Evolutionary conservation across 2,329 filamentous ascomycete genomes (phyloP), one percentile per base, ranked within the genome.

Genomic region (Purpureocillium takamizusanense): DNA sequence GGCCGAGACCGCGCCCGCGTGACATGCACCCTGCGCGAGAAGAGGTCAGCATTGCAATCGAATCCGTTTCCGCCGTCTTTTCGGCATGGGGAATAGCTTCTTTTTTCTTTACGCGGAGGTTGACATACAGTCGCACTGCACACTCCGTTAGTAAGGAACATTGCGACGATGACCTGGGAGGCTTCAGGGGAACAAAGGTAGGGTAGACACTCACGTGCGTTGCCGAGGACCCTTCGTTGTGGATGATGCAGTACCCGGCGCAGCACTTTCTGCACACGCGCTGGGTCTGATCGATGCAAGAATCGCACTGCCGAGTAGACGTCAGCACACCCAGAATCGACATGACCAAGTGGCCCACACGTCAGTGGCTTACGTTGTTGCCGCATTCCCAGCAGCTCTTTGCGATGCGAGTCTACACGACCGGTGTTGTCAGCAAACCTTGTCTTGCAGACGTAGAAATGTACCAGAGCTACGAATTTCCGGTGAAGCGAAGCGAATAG

Each of bases 361-460:
- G n/a, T 31, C 14, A 32, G 18, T 5, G 11, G 57, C 77, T 66
- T 63, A 87, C 83, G 43, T 85, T 90, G 45, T 75, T 76, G 37
- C 86, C 87, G 58, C 88, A 95, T 59, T 89, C 87, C 74, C 86
- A 92, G 65, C 88, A 95, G 52, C 87, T 76, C 50, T 65, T 68
- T 12, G 75, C 78, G 54, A 85, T 77, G 38, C 74, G 74, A 45
- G 69, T 67, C 64, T 77, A 37, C 7, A 30, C 10, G 29, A 12
- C 6, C 12, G 12, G 28, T 11, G 12, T n/a, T 7, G 30, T 45
- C 30, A 45, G 35, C 36, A 21, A 14, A 25, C 5, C 2, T 13
- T 32, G 17, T 11, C 18, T 31, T n/a, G 15, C n/a, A n/a, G n/a
- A n/a, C n/a, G n/a, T n/a, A n/a, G n/a, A n/a, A n/a, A n/a, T n/a